These are phyloP conservation scores for Aureobasidium sp. DNA, from an alignment of 2,329 filamentous ascomycete genomes.

Conservation along the genomic window DNA sequence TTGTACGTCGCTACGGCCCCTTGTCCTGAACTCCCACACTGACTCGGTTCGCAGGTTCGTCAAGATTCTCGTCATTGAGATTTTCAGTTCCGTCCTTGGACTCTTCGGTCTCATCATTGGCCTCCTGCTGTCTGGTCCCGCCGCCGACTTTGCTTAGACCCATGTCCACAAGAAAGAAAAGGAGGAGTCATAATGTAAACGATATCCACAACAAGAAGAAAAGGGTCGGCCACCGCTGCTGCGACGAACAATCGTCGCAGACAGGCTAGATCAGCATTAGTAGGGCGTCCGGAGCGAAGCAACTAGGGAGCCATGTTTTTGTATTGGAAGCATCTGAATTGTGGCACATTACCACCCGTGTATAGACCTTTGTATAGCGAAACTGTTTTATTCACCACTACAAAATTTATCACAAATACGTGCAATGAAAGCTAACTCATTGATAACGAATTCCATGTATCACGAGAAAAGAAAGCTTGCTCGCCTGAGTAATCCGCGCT, in stretches of 20 bases:
- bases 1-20: constrained; percentile 54
- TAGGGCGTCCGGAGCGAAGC: constrained; percentile 11
- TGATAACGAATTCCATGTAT: neutral
- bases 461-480: neutral
- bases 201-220: neutral
- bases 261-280: neutral
- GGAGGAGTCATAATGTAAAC: neutral
- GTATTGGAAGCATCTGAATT: constrained; percentile 7
- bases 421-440: neutral
- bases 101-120: constrained; percentile 95
- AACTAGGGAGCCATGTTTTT: constrained; percentile 3
- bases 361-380: constrained; percentile 14
- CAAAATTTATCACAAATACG: neutral
- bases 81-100: constrained; percentile 95
- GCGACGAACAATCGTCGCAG: neutral
- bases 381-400: neutral
- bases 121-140: constrained; percentile 78
- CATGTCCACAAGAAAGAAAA: neutral
- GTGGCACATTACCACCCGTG: neutral
- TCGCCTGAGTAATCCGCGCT: neutral
- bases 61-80: constrained; percentile 97
- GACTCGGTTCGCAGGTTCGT: constrained; percentile 67
- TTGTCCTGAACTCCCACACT: neutral
- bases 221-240: neutral
- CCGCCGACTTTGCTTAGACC: constrained; percentile 56